phyloP scores from a whole-genome alignment of 2,329 filamentous ascomycete genomes.

The Boeremia exigua region DNA sequence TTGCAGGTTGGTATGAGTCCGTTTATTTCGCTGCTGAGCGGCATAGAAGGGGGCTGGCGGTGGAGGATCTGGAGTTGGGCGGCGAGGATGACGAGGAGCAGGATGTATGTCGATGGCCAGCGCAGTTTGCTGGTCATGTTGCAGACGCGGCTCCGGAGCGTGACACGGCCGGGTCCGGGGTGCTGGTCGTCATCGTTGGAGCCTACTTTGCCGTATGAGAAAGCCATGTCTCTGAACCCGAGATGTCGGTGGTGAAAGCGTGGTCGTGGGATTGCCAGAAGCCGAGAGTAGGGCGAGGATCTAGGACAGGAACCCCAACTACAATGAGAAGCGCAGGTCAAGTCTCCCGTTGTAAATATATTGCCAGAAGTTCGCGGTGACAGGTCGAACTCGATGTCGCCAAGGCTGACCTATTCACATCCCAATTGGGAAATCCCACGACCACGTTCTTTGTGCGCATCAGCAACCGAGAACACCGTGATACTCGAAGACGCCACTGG shows the following conservation, averaged over 20 bases:
- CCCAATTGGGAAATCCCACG: conserved; percentile 14
- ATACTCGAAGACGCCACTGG: not conserved
- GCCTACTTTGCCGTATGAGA: conserved; percentile 22
- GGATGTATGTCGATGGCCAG: conserved; percentile 19
- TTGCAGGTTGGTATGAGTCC: conserved; percentile 22
- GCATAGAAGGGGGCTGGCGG: conserved; percentile 5
- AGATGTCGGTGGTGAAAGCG: no score
- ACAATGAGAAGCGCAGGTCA: no score
- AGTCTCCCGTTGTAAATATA: not conserved
- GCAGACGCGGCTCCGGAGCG: not conserved
- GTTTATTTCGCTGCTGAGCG: conserved; percentile 22
- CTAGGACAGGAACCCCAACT: not conserved
- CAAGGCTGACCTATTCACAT: conserved; percentile 13
- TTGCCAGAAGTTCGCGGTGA: not conserved
- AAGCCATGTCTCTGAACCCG: conserved; percentile 3
- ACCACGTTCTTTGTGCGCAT: conserved; percentile 4
- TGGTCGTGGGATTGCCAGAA: not conserved
- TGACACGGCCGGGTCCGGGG: not conserved
- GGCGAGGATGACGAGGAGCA: conserved; percentile 17
- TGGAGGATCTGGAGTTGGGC: conserved; percentile 24
- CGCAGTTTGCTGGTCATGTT: conserved; percentile 6
- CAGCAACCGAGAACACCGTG: not conserved
- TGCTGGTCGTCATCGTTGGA: conserved; percentile 4
- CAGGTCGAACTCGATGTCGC: not conserved
- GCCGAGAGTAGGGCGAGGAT: no score